Base-by-base conservation (phyloP, 2,329 filamentous ascomycete species). In the Ophiostoma australiae region DNA sequence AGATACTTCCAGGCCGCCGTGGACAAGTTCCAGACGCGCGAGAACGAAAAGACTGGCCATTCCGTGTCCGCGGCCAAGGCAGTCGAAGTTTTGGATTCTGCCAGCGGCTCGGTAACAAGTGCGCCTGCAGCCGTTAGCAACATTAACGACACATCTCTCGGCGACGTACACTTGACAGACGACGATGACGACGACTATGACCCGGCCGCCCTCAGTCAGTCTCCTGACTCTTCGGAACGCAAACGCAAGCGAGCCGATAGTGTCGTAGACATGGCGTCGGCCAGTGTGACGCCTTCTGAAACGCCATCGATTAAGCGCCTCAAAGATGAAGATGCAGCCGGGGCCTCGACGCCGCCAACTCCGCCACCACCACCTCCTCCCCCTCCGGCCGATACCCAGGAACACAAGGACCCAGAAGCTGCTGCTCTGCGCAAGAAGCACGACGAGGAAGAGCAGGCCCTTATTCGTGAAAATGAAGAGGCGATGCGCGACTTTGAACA, bases 1-100 rank as follows among this genome's bases (percentile, higher is more conserved):
- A 90, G 93, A 69, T 98, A 90, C 79, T 90, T 97, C 77, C 92
- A 96, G 72, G 94, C 93, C 77, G 94, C 93, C 0, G 89, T 94
- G 2, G 84, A 85, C 71, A 96, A 97, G 80, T 92, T 90, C 74
- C 81, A 80, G 48, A 88, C 85, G 73, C 86, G 89, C 73, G 89
- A 94, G 74, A 88, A 88, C 78, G 86, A 86, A 73, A 91, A 88
- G 77, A 82, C 83, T 1, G 84, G 83, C 74, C 77, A 75, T 15
- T 13, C 31, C 2, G 31, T 20, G 4, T 48, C 41, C 48, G n/a
- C 52, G 4, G 27, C 17, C 4, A 27, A 17, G 8, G 11, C 8
- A 58, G 23, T 8, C 11, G 52, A n/a, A 15, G 52, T 13, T n/a
- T 20, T n/a, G 17, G 44, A 48, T 1, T 20, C 15, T 17, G 17